phyloP scores from a whole-genome alignment of 164 flowering plant species.

The Nymphaea thermarum region DNA sequence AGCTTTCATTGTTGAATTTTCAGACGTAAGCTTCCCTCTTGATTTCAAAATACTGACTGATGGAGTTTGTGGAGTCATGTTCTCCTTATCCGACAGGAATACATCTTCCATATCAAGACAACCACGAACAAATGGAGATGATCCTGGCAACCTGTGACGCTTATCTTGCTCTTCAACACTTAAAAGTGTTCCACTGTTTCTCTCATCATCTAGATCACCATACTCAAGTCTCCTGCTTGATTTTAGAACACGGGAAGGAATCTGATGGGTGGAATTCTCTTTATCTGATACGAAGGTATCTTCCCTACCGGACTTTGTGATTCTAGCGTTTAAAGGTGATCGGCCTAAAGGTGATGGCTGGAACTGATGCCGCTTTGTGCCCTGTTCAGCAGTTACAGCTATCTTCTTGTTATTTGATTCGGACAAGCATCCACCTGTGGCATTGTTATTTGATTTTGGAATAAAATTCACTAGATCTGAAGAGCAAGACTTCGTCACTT shows the following conservation, averaged over 20 bases:
- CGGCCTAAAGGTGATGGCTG: background rate
- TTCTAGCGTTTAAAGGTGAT: background rate
- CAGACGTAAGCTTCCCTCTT: background rate
- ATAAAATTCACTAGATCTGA: background rate
- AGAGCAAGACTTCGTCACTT: background rate
- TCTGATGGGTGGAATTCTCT: background rate
- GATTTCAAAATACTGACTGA: constrained; percentile 14
- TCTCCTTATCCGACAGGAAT: constrained; percentile 57
- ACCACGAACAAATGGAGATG: background rate
- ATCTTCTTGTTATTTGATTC: background rate
- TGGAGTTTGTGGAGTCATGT: constrained; percentile 32
- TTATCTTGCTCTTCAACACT: background rate
- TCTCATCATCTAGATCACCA: background rate
- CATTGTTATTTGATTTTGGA: background rate
- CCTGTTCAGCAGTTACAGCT: background rate
- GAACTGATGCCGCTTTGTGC: background rate
- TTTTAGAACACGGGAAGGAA: background rate
- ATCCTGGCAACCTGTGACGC: background rate
- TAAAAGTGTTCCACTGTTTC: background rate
- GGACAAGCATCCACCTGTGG: background rate
- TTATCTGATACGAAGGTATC: background rate
- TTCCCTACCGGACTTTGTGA: background rate
- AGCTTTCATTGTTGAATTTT: constrained; percentile 7
- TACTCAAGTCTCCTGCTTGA: background rate
- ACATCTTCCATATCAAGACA: constrained; percentile 20